Conservation (phyloP, 148 eudicot species). For the Chenopodium quinoa region DNA sequence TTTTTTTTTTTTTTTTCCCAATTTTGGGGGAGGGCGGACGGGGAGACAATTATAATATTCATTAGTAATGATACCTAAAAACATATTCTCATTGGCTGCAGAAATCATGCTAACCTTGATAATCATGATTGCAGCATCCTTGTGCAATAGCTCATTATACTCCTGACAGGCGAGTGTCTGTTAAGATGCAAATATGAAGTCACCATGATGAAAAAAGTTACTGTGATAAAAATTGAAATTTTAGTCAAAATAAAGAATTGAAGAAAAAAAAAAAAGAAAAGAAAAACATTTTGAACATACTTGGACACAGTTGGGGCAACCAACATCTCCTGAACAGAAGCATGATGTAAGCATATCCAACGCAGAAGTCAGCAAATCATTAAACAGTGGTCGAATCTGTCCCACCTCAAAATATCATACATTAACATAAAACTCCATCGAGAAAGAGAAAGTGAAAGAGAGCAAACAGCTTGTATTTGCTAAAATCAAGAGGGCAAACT, state of each 20-base stretch:
- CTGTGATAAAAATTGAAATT: background rate
- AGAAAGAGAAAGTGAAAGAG: too few species aligned
- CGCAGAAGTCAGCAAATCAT: conserved; percentile 70
- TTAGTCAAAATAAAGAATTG: background rate
- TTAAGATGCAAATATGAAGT: conserved; percentile 12
- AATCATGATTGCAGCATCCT: conserved; percentile 83
- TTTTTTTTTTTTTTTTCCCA: background rate
- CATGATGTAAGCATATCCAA: conserved; percentile 81
- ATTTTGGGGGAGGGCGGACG: background rate
- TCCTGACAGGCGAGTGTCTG: conserved; percentile 78
- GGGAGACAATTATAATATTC: background rate
- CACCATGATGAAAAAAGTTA: background rate
- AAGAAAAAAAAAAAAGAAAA: too few species aligned
- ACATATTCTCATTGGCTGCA: background rate
- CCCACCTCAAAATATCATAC: conserved; percentile 12
- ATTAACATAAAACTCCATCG: background rate
- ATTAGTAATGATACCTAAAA: background rate
- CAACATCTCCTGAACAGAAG: conserved; percentile 62
- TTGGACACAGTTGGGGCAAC: conserved; percentile 92
- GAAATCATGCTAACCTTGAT: conserved; percentile 53
- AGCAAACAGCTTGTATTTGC: background rate
- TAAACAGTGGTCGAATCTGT: conserved; percentile 74
- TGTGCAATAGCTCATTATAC: conserved; percentile 90
- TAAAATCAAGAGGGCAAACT: background rate
- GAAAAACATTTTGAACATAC: conserved; percentile 34